These are phyloP conservation scores for Boletus rubroflammeus DNA, from an alignment of 768 basidiomycete species.

Conservation along the genomic window DNA sequence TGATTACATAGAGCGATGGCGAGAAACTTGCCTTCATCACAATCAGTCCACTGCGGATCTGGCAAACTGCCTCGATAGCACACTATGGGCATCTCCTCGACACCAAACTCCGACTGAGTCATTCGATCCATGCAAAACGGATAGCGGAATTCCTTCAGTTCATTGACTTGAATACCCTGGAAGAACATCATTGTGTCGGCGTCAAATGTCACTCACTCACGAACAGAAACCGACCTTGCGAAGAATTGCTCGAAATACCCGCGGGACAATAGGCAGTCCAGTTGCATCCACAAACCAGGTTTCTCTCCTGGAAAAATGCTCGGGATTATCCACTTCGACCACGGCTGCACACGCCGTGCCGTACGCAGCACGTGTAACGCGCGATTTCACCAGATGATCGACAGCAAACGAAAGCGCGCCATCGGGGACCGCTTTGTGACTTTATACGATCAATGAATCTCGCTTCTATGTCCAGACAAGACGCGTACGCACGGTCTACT, in stretches of 20 bases:
- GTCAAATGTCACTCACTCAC: neutral
- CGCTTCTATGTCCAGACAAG: neutral
- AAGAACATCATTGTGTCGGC: neutral
- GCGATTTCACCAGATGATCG: slow-evolving; percentile 42
- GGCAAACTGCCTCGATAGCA: slow-evolving; percentile 13
- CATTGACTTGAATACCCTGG: slow-evolving; percentile 9
- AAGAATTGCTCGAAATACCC: slow-evolving; percentile 3
- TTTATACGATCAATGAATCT: neutral
- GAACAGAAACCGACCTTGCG: slow-evolving; percentile 1
- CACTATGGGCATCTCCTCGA: neutral
- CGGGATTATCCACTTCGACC: neutral
- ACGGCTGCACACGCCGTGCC: slow-evolving; percentile 46
- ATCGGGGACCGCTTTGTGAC: slow-evolving; percentile 47
- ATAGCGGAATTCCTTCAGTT: slow-evolving; percentile 16
- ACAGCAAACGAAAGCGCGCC: slow-evolving; percentile 39
- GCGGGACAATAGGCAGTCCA: slow-evolving; percentile 3
- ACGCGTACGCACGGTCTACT: slow-evolving; percentile 43
- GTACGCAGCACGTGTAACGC: slow-evolving; percentile 44
- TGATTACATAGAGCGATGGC: neutral
- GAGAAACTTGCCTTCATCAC: neutral
- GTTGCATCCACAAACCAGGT: neutral
- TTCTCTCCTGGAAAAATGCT: slow-evolving; percentile 9
- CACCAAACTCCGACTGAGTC: neutral
- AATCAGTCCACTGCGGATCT: slow-evolving; percentile 13
- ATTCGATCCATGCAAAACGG: neutral